Base-by-base conservation (phyloP, 75 land plant species). In the Adiantum capillusveneris region DNA sequence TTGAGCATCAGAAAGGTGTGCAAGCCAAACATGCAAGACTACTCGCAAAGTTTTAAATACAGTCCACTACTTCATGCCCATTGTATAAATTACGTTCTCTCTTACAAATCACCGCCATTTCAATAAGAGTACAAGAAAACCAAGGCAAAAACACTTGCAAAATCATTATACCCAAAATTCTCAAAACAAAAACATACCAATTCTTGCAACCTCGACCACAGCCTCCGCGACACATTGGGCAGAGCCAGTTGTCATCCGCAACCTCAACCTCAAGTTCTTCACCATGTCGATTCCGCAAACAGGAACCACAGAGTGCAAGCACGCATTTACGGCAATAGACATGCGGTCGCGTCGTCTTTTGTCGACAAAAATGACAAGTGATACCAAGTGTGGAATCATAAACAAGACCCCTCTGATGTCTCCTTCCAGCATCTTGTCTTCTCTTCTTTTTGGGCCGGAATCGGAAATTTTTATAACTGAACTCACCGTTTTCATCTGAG, bases 361-460 rank as follows among this genome's bases (percentile, higher is more conserved):
- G 71, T 0, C 71, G 63, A 26, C 75, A 72, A 62, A 73, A 72
- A 25, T 72, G 75, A 28, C 75, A 72, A 1, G 75, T 72, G 1
- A 29, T 25, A 7, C 75, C 75, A 37, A 65, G 49, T 25, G 25
- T 29, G 3, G 75, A 72, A 29, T 59, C 63, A 37, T 72, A 72
- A 1, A 66, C 1, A 0, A 53, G 48, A 6, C 70, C 63, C 2
- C 70, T 63, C 29, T 48, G 67, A 1, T 42, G 11, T 5, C 75
- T 49, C 57, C 62, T 52, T 17, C 75, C 75, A 11, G 75, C 68
- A 54, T 72, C 63, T 2, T 25, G 6, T 12, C 48, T 44, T 2
- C 63, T 3, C 25, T 44, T 60, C 46, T 44, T 60, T 49, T 22
- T 58, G 37, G 37, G 37, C 9, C 37, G 3, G 37, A 5, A 34